Percentiles rank a stretch among this genome's conserved stretches.
Conservation (phyloP, 805 yeast genomes). For the Saccharomycopsis javanensis region DNA sequence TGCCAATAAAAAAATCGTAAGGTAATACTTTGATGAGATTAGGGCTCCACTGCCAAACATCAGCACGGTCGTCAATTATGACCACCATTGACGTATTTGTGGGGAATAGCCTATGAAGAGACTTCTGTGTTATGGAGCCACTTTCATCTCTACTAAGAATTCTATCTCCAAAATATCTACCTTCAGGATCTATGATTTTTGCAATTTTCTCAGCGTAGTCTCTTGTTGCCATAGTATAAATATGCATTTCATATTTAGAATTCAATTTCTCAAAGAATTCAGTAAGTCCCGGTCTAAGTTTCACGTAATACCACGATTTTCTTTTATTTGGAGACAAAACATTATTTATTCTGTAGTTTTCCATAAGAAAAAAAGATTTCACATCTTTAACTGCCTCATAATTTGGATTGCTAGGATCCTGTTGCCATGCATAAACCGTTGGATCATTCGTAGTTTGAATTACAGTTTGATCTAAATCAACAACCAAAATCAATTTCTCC, state of each 20-base stretch:
- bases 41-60: constrained; percentile 97
- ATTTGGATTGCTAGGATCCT: constrained; percentile 76
- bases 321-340: constrained; percentile 31
- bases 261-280: constrained; percentile 60
- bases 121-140: constrained; percentile 84
- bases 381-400: constrained; percentile 81
- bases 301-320: constrained; percentile 84
- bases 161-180: constrained; percentile 79
- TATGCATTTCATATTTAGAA: constrained; percentile 75
- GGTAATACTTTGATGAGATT: constrained; percentile 90
- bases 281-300: constrained; percentile 76
- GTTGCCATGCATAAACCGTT: constrained; percentile 93
- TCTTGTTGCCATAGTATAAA: constrained; percentile 96
- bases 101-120: constrained; percentile 80
- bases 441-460: constrained; percentile 98
- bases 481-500: constrained; percentile 76
- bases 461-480: constrained; percentile 94
- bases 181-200: constrained; percentile 82
- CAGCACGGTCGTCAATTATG: constrained; percentile 94
- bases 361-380: constrained; percentile 63
- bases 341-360: constrained; percentile 24
- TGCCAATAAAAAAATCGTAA: constrained; percentile 91
- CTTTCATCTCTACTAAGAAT: constrained; percentile 90
- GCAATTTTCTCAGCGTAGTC: constrained; percentile 88
- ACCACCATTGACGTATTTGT: constrained; percentile 96